Evolutionary conservation across 108 stramenopile genomes (phyloP), one percentile per base, ranked within the genome.

Genomic region (Nitzschia sp.): DNA sequence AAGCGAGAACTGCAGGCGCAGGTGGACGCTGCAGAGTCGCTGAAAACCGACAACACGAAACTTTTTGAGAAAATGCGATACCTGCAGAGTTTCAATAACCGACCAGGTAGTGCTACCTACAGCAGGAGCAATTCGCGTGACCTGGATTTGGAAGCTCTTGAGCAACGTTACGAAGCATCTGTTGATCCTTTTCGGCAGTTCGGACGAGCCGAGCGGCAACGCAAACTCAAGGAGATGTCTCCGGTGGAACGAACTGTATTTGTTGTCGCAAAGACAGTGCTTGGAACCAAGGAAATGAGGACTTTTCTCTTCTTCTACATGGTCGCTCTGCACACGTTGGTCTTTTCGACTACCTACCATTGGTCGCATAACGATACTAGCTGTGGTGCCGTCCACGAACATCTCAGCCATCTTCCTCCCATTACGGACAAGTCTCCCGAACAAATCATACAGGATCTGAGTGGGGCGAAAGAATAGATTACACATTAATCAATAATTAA

Each of bases 131-230:
- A 68, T 56, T 88, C 87, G 57, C 80, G 86, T 26, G 90, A 93
- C 69, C 62, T 92, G 67, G 95, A 96, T 74, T 68, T 96, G 64
- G 92, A 92, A 70, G 92, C 90, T 9, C 66, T 96, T 64, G 95
- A 93, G 54, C 89, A 92, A 69, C 71, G 92, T 31, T 96, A 93
- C 78, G 92, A 93, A 78, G 90, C 90, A 5, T 88, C 91, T 0
- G 90, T 92, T 1, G 95, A 96, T 68, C 95, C 95, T 1, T 96
- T 96, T 71, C 80, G 85, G 0, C 92, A 96, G 62, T 96, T 96
- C 58, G 82, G 82, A 61, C 85, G 81, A 27, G 72, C 87, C 9
- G 92, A 93, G 64, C 76, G 95, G 9, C 89, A 89, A 71, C 88
- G 92, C 48, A 93, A 92, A 59, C 83, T 91, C 45, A 85, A 89